These are phyloP conservation scores for Colletotrichum caudatum DNA, from an alignment of 2,329 filamentous ascomycete genomes.

Conservation along the genomic window DNA sequence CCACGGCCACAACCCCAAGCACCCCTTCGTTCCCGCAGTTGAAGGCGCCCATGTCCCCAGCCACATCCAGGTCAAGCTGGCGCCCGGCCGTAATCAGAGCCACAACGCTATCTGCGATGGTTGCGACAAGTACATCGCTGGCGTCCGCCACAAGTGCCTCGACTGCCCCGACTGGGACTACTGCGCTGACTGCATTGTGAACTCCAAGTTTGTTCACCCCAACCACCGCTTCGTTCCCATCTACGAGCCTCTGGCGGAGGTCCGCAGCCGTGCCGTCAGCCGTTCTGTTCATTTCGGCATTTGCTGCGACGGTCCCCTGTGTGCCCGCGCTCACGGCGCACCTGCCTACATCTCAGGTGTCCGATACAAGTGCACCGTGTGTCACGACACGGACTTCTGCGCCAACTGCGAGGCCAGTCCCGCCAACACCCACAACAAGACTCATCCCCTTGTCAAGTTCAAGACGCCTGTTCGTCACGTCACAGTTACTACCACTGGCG, in stretches of 20 bases:
- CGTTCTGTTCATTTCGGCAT: conserved; percentile 81
- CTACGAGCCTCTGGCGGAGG: conserved; percentile 74
- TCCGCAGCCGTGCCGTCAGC: conserved; percentile 52
- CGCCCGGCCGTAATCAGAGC: conserved; percentile 81
- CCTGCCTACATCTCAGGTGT: conserved; percentile 82
- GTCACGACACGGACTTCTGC: conserved; percentile 95
- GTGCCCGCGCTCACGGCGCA: conserved; percentile 66
- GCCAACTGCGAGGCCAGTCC: conserved; percentile 92
- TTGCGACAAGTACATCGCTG: conserved; percentile 88
- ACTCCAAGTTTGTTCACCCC: conserved; percentile 77
- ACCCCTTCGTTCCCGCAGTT: conserved; percentile 79
- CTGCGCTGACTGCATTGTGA: conserved; percentile 80
- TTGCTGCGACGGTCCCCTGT: conserved; percentile 94
- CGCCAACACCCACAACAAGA: conserved; percentile 87
- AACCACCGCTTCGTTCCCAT: conserved; percentile 90
- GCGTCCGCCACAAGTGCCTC: conserved; percentile 95
- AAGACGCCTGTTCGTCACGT: conserved; percentile 92
- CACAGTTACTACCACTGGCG: conserved; percentile 85
- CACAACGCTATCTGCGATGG: conserved; percentile 96
- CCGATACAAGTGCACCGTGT: conserved; percentile 97
- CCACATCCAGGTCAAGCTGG: conserved; percentile 75
- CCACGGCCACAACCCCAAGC: conserved; percentile 92
- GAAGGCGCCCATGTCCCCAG: conserved; percentile 71
- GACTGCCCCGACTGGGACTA: conserved; percentile 98
- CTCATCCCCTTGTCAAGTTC: conserved; percentile 98